These are phyloP conservation scores for Arthromyces matolae DNA, from an alignment of 768 basidiomycete genomes.

Conservation along the genomic window DNA sequence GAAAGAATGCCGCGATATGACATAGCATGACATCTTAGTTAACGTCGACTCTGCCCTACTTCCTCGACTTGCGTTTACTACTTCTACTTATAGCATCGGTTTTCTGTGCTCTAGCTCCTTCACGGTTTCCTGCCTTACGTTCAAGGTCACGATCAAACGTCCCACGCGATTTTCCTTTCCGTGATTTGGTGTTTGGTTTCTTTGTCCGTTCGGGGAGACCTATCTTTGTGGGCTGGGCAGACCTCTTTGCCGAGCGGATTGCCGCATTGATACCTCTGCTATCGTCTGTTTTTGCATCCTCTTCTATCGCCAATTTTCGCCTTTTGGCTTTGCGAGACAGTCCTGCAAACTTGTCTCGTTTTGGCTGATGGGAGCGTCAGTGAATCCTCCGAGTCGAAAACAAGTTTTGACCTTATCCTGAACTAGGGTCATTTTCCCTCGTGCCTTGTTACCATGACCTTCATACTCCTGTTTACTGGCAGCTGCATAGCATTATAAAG, in stretches of 20 bases:
- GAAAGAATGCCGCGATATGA: no score
- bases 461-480: conserved; percentile 76
- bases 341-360: conserved; percentile 75
- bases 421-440: conserved; percentile 34
- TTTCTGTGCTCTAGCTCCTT: conserved; percentile 65
- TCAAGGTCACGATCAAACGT: conserved; percentile 63
- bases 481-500: conserved; percentile 38
- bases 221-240: conserved; percentile 70
- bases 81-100: conserved; percentile 55
- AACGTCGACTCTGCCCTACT: no score
- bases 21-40: no score
- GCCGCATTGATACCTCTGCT: conserved; percentile 59
- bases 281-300: conserved; percentile 63
- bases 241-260: conserved; percentile 86
- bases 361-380: conserved; percentile 43
- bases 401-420: conserved; percentile 37
- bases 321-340: conserved; percentile 86
- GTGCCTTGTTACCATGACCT: conserved; percentile 39
- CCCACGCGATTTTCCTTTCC: conserved; percentile 33
- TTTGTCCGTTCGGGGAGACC: conserved; percentile 43
- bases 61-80: conserved; percentile 32
- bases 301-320: conserved; percentile 81
- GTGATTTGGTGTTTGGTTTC: conserved; percentile 32
- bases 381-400: conserved; percentile 1
- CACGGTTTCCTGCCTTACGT: conserved; percentile 36